Base-by-base conservation (phyloP, 2,329 filamentous ascomycete genomes). In the Fusarium virguliforme region DNA sequence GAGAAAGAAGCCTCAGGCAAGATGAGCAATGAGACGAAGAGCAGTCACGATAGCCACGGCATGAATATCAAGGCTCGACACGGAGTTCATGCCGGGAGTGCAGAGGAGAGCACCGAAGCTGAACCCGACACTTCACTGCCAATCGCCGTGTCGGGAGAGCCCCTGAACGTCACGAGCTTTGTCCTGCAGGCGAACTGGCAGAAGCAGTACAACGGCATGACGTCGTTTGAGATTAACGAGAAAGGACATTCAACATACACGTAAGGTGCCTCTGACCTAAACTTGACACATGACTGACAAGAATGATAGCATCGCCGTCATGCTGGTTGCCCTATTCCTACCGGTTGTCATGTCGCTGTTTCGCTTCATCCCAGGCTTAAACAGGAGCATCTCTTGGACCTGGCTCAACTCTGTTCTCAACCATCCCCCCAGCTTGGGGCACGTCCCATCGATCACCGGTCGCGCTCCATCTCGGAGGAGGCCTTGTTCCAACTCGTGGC, bases 181-280 rank as follows among this genome's bases (percentile, higher is more conserved):
- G 66, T 82, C 9, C 41, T 50, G 1, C 63, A 71, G 4, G 59
- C 68, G 10, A 75, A 78, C 46, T 82, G 78, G 78, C 75, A 77
- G 60, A 60, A 72, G 12, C 75, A 87, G 71, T 88, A 88, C 78
- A 87, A 84, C 68, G 85, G 85, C 57, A 83, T 86, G 79, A 73
- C 83, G 9, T 84, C 86, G 61, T 87, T 87, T 41, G 86, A 88
- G 55, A 79, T 79, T 66, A 88, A 87, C 38, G 79, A 81, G 54
- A 61, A 37, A 1, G 71, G 76, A 4, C 76, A 78, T 46, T 70
- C 74, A 4, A 76, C 55, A 24, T 73, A 75, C 60, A 72, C 65
- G 56, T 73, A 64, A 60, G 68, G 61, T 22, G 4, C 0, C 8
- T 8, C 13, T 18, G 6, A 12, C 8, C 2, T 22, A 1, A 12